These are phyloP conservation scores for Quercus lobata DNA, from an alignment of 331 rosid species.

Conservation along the genomic window DNA sequence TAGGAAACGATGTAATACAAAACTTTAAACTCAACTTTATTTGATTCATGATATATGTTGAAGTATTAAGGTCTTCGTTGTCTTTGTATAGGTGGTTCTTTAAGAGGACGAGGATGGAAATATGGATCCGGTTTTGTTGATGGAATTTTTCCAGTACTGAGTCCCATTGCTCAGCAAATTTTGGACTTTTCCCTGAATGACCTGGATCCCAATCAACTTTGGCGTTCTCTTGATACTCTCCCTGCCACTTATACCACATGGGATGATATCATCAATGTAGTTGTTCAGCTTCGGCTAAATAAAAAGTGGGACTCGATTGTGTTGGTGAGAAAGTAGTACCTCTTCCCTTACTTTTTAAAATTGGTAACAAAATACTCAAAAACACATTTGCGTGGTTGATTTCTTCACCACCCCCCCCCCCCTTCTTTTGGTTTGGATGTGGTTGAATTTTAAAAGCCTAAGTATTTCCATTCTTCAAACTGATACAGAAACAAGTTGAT, in stretches of 20 bases:
- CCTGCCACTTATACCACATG: constrained; percentile 72
- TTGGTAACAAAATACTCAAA: neutral
- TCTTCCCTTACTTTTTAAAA: neutral
- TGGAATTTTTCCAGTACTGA: constrained; percentile 81
- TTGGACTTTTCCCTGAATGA: constrained; percentile 59
- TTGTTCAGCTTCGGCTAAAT: constrained; percentile 83
- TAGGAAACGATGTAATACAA: constrained; percentile 64
- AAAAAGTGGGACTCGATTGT: constrained; percentile 78
- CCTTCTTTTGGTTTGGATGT: neutral
- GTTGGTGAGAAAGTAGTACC: constrained; percentile 46
- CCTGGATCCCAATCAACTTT: constrained; percentile 42
- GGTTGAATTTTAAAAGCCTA: neutral
- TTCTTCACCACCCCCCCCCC: neutral
- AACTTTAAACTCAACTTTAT: constrained; percentile 7
- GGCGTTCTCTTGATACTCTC: constrained; percentile 62
- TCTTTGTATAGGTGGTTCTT: constrained; percentile 72
- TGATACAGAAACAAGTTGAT: neutral
- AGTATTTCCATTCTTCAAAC: neutral
- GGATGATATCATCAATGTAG: constrained; percentile 81
- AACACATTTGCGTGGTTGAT: neutral
- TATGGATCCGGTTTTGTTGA: constrained; percentile 97
- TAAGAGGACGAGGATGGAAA: constrained; percentile 92
- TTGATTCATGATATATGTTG: constrained; percentile 10
- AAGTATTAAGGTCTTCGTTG: constrained; percentile 6
- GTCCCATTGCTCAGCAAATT: constrained; percentile 63